Evolutionary conservation across 345 rosid species (phyloP), one percentile per base, ranked within the genome.

Genomic region (Cardiospermum halicacabum): DNA sequence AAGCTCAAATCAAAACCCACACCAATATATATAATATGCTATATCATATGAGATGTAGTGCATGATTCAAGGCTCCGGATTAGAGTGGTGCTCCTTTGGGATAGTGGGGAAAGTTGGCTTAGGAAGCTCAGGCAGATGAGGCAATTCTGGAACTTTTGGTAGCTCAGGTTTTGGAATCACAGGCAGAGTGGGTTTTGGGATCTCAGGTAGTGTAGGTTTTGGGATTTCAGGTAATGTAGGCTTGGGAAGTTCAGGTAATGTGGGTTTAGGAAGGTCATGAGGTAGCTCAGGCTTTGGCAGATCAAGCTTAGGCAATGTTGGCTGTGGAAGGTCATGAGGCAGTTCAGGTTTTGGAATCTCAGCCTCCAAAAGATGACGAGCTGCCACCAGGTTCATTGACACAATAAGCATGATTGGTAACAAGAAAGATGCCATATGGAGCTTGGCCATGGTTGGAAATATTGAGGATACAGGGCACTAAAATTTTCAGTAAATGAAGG

Each of bases 361-460:
- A 1, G 75, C 42, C 28, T 60, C 72, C 10, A 60, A 1, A 39
- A 69, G 72, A 39, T 16, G 60, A 7, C 66, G 66, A 11, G 72
- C 72, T 1, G 11, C 54, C 22, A 60, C 57, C 4, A 67, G 7
- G 9, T 25, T 32, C 19, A 60, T 18, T 13, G 54, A 50, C 0
- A 22, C 16, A 31, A 69, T 53, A 0, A 69, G 37, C 32, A 69
- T 1, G 32, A 60, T 11, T 5, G 61, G 45, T 39, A 62, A 31
- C 8, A 61, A 12, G 21, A 69, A 16, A 3, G 64, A 34, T 15
- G 39, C 24, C 56, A 48, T 7, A 34, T 15, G 30, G 64, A 42
- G 45, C 25, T 11, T 24, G 11, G 27, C 60, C 68, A 65, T 65
- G 7, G 60, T 18, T 64, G 34, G 43, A 48, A 26, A 12, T 10